Percentiles rank a stretch among this genome's conserved stretches.
Evolutionary conservation across 2,329 filamentous ascomycete species (phyloP).

Genomic region (Talaromyces sp.): DNA sequence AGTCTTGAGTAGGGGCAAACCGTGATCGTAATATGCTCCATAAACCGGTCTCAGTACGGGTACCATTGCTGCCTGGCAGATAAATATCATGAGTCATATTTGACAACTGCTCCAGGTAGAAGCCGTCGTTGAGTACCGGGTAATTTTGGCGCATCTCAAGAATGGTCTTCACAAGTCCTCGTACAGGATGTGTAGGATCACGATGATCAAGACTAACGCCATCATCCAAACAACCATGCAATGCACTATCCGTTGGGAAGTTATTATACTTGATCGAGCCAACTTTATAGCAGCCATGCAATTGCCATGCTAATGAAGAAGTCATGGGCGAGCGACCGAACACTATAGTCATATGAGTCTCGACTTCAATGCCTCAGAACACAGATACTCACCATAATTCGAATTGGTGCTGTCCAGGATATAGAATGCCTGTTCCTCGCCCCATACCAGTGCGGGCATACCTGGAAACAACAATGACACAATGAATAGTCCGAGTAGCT

Average conservation of each 20-base stretch:
- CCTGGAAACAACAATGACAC: constrained; percentile 55
- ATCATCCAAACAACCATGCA: constrained; percentile 53
- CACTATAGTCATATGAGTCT: constrained; percentile 29
- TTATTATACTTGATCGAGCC: constrained; percentile 52
- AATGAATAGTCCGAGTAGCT: constrained; percentile 53
- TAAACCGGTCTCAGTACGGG: constrained; percentile 52
- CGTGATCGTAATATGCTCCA: constrained; percentile 54
- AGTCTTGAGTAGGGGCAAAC: constrained; percentile 47
- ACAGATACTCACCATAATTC: constrained; percentile 46
- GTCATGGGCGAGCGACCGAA: constrained; percentile 59
- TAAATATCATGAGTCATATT: constrained; percentile 49
- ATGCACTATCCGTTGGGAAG: constrained; percentile 51
- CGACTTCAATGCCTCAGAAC: background rate
- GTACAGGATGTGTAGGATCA: constrained; percentile 55
- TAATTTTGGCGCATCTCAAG: constrained; percentile 53
- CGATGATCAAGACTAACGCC: constrained; percentile 54
- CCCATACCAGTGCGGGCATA: constrained; percentile 56
- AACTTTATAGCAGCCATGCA: constrained; percentile 58
- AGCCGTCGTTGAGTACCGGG: constrained; percentile 56
- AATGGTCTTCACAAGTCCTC: constrained; percentile 55
- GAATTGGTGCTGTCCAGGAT: constrained; percentile 57
- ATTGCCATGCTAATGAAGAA: constrained; percentile 56
- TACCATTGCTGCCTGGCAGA: constrained; percentile 47
- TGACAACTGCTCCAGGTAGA: constrained; percentile 49
- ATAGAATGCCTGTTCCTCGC: constrained; percentile 60